Conservation (phyloP, 2,329 filamentous ascomycete genomes). For the Hypoxylon sp. region DNA sequence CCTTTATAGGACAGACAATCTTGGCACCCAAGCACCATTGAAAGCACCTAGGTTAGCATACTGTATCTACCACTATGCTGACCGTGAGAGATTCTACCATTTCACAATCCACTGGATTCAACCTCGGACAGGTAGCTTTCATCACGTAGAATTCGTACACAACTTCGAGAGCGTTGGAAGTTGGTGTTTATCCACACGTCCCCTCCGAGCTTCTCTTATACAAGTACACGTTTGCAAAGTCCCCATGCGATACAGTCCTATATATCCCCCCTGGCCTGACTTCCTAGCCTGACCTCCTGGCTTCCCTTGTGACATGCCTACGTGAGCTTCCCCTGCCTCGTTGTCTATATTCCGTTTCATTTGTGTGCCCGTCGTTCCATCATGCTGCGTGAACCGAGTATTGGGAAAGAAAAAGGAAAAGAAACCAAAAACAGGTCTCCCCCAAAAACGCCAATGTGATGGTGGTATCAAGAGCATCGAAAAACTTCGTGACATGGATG, state of each 20-base stretch:
- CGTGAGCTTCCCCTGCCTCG: slow-evolving; percentile 10
- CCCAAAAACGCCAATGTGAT: slow-evolving; percentile 40
- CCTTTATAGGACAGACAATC: not conserved
- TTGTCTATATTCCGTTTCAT: slow-evolving; percentile 32
- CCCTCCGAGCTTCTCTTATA: slow-evolving; percentile 32
- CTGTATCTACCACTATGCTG: not conserved
- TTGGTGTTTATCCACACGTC: slow-evolving; percentile 1
- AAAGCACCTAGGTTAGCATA: not conserved
- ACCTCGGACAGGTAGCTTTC: not conserved
- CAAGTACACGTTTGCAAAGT: slow-evolving; percentile 18
- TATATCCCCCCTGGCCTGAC: slow-evolving; percentile 11
- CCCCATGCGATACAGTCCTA: slow-evolving; percentile 18
- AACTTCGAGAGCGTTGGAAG: not conserved
- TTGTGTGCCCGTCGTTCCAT: slow-evolving; percentile 25
- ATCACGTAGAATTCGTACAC: slow-evolving; percentile 20
- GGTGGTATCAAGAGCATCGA: slow-evolving; percentile 47
- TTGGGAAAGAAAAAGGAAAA: not conserved
- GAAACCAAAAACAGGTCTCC: slow-evolving; percentile 21
- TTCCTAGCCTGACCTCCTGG: slow-evolving; percentile 7
- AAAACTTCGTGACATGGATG: slow-evolving; percentile 34
- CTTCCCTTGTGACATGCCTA: slow-evolving; percentile 14
- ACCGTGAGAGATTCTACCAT: not conserved
- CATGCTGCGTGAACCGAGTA: slow-evolving; percentile 31
- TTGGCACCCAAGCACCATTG: not conserved
- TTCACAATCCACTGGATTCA: not conserved